A percentile compares a stretch with the other conserved stretches of the same genome.
These are phyloP conservation scores for Fusarium humuli DNA, from an alignment of 2,329 filamentous ascomycete species.

Conservation along the genomic window DNA sequence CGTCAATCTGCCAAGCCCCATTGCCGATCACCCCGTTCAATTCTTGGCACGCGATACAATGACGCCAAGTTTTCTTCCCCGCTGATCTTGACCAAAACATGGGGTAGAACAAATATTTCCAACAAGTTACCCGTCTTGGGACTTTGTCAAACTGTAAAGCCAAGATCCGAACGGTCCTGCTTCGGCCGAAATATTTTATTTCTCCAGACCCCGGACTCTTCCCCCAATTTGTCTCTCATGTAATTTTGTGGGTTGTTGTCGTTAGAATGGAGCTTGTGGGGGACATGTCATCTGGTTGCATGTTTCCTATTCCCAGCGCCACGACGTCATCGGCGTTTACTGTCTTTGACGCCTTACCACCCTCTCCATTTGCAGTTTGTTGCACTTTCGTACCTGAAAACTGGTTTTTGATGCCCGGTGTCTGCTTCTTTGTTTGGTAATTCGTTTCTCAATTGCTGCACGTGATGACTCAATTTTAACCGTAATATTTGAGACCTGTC, in stretches of 20 bases:
- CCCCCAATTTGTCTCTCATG: too few species aligned
- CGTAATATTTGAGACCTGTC: background rate
- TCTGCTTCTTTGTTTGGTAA: background rate
- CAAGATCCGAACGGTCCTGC: conserved; percentile 34
- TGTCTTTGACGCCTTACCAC: background rate
- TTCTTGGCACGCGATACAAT: conserved; percentile 20
- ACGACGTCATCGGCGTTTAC: conserved; percentile 18
- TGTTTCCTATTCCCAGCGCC: conserved; percentile 20
- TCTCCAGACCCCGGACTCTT: conserved; percentile 12
- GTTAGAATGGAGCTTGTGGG: background rate
- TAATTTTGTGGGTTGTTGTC: background rate
- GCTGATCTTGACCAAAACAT: conserved; percentile 3
- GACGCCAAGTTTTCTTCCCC: conserved; percentile 12
- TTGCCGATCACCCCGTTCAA: conserved; percentile 25
- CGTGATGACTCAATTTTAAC: background rate
- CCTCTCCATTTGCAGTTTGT: background rate
- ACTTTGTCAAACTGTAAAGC: background rate
- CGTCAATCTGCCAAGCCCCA: conserved; percentile 10
- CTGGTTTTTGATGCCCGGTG: background rate
- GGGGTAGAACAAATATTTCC: background rate
- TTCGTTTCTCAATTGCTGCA: background rate
- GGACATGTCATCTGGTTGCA: background rate
- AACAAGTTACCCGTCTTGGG: background rate
- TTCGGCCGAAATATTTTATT: conserved; percentile 30
- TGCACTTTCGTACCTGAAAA: background rate